Evolutionary conservation across 192 early-diverging fungal genomes (phyloP).

Genomic region (Coemansia sp.): DNA sequence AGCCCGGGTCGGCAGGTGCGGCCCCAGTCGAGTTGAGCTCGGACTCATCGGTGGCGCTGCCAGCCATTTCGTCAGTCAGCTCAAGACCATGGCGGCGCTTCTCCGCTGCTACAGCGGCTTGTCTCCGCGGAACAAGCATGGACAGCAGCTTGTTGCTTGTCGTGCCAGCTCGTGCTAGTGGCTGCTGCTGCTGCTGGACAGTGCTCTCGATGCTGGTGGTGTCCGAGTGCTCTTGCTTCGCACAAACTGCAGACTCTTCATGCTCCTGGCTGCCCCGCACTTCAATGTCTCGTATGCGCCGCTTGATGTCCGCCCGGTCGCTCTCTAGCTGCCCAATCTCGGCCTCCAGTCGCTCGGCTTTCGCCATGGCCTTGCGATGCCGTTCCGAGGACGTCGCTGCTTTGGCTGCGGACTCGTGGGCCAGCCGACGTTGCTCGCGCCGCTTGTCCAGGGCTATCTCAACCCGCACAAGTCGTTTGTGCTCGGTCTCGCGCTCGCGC

Average conservation of each 20-base stretch:
- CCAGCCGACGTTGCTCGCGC: conserved; percentile 17
- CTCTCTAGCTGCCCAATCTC: conserved; percentile 11
- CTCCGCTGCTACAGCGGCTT: conserved; percentile 6
- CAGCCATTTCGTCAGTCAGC: neutral
- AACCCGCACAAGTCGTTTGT: conserved; percentile 60
- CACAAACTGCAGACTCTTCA: neutral
- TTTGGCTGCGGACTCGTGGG: conserved; percentile 11
- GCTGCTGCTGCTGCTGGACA: neutral
- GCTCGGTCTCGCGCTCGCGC: conserved; percentile 59
- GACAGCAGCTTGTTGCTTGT: neutral
- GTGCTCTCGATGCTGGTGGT: no score
- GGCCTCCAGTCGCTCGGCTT: conserved; percentile 4
- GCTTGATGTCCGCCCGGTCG: conserved; percentile 30
- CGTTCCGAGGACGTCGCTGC: conserved; percentile 27
- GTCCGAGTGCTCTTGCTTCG: neutral
- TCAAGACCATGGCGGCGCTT: neutral
- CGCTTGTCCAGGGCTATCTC: conserved; percentile 8
- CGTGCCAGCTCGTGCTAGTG: no score
- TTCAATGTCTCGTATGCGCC: conserved; percentile 20
- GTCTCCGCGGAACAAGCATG: neutral
- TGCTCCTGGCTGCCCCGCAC: neutral
- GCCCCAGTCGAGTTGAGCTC: neutral
- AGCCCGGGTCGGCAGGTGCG: neutral
- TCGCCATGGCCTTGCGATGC: conserved; percentile 30
- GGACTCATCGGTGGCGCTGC: neutral